These are phyloP conservation scores for Miscanthus lutarioriparius DNA, from an alignment of 176 grass and related monocot genomes.

Conservation along the genomic window DNA sequence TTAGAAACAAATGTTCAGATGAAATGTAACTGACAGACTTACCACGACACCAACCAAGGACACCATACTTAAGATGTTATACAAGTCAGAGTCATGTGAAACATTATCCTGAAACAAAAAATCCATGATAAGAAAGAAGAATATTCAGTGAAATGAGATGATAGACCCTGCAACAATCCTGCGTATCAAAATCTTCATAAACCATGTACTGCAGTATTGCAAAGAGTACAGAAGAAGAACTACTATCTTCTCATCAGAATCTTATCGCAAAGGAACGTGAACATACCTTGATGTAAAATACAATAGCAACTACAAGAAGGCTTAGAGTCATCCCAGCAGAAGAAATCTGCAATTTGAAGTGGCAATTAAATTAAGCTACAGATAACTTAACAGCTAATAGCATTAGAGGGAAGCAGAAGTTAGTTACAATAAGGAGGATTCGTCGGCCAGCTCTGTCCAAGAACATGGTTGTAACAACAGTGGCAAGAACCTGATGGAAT, in stretches of 20 bases:
- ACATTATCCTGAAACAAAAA: conserved; percentile 58
- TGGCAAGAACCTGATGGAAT: conserved; percentile 77
- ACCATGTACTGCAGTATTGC: no score
- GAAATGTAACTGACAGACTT: conserved; percentile 25
- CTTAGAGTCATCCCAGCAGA: conserved; percentile 72
- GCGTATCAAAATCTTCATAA: neutral
- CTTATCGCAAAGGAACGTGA: neutral
- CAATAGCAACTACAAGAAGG: conserved; percentile 76
- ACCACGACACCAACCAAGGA: conserved; percentile 87
- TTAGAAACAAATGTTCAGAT: conserved; percentile 6
- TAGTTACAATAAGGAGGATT: conserved; percentile 93
- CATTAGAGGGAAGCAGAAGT: conserved; percentile 15
- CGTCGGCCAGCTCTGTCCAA: conserved; percentile 90
- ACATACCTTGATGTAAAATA: conserved; percentile 83
- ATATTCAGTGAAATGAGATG: neutral
- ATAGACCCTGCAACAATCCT: neutral
- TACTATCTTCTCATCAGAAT: neutral
- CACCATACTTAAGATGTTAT: conserved; percentile 74
- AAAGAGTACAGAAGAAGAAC: neutral
- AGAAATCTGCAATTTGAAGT: conserved; percentile 65
- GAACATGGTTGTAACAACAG: conserved; percentile 87
- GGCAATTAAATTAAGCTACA: conserved; percentile 22
- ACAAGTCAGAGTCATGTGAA: conserved; percentile 56
- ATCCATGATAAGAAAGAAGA: neutral
- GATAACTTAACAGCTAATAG: conserved; percentile 4